phyloP scores from a whole-genome alignment of 345 rosid species.

The Streptanthus diversifolius region DNA sequence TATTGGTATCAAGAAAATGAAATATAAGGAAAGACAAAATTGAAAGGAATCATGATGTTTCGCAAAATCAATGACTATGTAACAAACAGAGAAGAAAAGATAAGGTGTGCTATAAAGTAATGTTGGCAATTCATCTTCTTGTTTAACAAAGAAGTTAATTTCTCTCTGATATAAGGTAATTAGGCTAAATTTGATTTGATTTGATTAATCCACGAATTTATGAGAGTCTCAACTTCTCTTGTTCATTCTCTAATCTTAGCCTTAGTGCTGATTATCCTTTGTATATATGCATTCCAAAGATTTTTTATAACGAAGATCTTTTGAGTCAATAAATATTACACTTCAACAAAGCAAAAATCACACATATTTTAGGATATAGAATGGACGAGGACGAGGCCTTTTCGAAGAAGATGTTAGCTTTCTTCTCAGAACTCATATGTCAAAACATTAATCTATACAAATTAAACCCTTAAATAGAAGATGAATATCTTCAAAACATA shows the following conservation, averaged over 20 bases:
- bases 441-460: conserved; percentile 21
- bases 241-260: not conserved
- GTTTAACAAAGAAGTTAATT: not conserved
- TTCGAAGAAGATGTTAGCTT: conserved; percentile 2
- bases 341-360: not conserved
- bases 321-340: not conserved
- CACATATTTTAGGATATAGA: not conserved
- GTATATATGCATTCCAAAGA: not conserved
- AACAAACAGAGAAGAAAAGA: not conserved
- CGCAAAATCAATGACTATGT: not conserved
- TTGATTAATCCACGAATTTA: not conserved
- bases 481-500: conserved; percentile 11
- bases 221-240: not conserved
- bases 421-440: not conserved
- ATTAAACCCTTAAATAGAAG: not conserved
- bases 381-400: not conserved
- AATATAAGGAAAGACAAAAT: not conserved
- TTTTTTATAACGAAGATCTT: not conserved
- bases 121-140: not conserved
- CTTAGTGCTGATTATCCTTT: not conserved
- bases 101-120: not conserved
- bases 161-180: not conserved
- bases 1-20: not conserved
- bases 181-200: not conserved
- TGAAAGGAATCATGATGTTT: conserved; percentile 5